A percentile compares a stretch with the other conserved stretches of the same genome.
Conservation (phyloP, 2,329 filamentous ascomycete genomes). For the Monosporascus sp. region DNA sequence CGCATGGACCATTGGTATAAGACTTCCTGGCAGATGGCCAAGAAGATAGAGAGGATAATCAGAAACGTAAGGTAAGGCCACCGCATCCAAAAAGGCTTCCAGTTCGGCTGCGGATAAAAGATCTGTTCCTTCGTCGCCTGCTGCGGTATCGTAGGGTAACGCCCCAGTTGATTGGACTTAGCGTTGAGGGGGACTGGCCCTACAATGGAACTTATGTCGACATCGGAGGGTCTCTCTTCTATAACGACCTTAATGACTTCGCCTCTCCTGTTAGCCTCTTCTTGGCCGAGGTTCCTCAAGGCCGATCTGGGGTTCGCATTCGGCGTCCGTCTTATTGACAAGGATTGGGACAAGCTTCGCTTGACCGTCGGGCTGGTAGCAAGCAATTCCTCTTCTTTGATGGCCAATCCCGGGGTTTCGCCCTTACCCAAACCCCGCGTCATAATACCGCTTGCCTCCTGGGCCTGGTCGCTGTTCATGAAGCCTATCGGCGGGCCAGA, state of each 20-base stretch:
- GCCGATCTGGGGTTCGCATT: constrained; percentile 28
- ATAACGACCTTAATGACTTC: constrained; percentile 55
- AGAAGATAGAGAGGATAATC: constrained; percentile 45
- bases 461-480: constrained; percentile 41
- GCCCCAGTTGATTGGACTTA: constrained; percentile 22
- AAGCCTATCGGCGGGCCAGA: constrained; percentile 36
- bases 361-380: constrained; percentile 28
- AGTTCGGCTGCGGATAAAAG: constrained; percentile 59
- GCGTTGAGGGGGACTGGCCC: constrained; percentile 30
- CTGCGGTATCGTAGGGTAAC: constrained; percentile 32
- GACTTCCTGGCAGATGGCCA: constrained; percentile 49
- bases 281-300: constrained; percentile 47
- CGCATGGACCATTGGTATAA: constrained; percentile 45
- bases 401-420: constrained; percentile 39
- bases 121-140: constrained; percentile 38
- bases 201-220: constrained; percentile 48
- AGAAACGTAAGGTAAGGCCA: constrained; percentile 53
- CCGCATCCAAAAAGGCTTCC: constrained; percentile 62
- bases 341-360: constrained; percentile 33
- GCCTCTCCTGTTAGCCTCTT: constrained; percentile 54
- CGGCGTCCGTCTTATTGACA: constrained; percentile 31
- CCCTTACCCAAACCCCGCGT: constrained; percentile 55
- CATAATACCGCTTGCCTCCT: constrained; percentile 49
- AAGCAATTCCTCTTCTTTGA: constrained; percentile 47
- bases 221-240: constrained; percentile 33